A percentile compares a stretch with the other conserved stretches of the same genome.
phyloP scores from a whole-genome alignment of 495 filamentous ascomycete species.

The Xylaria acuta region DNA sequence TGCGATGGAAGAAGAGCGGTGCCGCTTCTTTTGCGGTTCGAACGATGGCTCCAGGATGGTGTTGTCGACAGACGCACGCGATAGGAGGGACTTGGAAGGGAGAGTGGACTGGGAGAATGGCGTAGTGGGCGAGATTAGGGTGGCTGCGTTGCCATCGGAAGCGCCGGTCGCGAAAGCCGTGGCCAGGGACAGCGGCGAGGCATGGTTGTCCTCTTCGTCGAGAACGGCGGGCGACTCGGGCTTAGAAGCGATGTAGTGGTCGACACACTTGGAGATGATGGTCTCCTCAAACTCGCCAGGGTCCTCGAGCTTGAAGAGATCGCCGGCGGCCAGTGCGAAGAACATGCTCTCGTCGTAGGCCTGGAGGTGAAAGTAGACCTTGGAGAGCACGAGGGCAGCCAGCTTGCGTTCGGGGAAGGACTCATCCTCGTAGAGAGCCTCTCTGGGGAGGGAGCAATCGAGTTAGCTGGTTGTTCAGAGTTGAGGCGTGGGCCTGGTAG shows the following conservation, averaged over 20 bases:
- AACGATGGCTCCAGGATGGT: conserved; percentile 62
- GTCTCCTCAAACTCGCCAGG: conserved; percentile 98
- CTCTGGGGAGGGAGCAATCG: conserved; percentile 57
- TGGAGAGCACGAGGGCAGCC: conserved; percentile 91
- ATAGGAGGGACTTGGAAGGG: conserved; percentile 91
- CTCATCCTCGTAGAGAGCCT: conserved; percentile 97
- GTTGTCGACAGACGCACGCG: conserved; percentile 67
- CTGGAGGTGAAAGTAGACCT: conserved; percentile 98
- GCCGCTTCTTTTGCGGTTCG: conserved; percentile 63
- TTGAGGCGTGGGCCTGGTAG: neutral
- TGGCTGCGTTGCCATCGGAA: conserved; percentile 66
- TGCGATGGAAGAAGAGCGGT: conserved; percentile 54
- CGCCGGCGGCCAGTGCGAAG: conserved; percentile 93
- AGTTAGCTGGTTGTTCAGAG: conserved; percentile 23
- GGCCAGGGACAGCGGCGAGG: conserved; percentile 69
- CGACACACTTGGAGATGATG: conserved; percentile 96
- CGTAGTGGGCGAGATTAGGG: conserved; percentile 83
- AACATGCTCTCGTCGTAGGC: conserved; percentile 99
- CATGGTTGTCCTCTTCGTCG: conserved; percentile 49
- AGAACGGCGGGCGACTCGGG: conserved; percentile 67
- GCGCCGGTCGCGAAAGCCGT: conserved; percentile 75
- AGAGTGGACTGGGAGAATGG: conserved; percentile 91
- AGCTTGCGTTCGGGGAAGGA: conserved; percentile 91
- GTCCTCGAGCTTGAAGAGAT: conserved; percentile 90
- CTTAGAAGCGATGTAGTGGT: conserved; percentile 93